Evolutionary conservation across 768 basidiomycete genomes (phyloP), one percentile per base, ranked within the genome.

Genomic region (Xerocomus brunneocitrinus): DNA sequence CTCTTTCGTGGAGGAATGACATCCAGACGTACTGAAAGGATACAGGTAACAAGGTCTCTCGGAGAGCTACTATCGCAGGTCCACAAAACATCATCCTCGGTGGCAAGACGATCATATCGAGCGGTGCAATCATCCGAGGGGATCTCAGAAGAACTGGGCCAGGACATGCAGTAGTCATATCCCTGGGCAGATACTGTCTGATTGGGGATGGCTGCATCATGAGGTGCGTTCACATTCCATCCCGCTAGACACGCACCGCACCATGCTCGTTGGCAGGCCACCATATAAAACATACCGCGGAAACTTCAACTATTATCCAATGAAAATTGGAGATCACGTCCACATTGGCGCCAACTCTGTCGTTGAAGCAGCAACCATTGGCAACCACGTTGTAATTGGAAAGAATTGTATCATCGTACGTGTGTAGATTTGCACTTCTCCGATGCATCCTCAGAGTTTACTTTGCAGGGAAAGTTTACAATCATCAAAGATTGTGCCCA

Each of bases 81-180:
- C 89, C 93, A 10, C 89, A 94, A 70, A 98, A 97, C 68, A 99
- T 98, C 68, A 92, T 98, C 57, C 84, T 99, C 13, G 93, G 92
- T 38, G 97, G 95, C 43, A 97, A 98, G 74, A 94, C 93, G 2
- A 92, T 98, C 68, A 95, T 99, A 54, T 88, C 93, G 1, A 87
- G 82, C 54, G 82, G 84, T 19, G 90, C 91, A 8, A 91, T 98
- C 50, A 87, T 99, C 47, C 86, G 97, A 45, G 97, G 97, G 2
- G 97, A 99, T 67, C 76, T 99, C 49, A 79, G 93, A 43, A 76
- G 95, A 38, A 88, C 92, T 9, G 91, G 90, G 6, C 85, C 91
- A 32, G 92, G 92, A 3, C 91, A 94, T 76, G 89, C 93, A 5
- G 94, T 97, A 5, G 92, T 95, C 48, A 91, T 99, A 36, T 89